Conservation (phyloP, 169 alveolate genomes). For the Cryptosporidium ryanae region DNA sequence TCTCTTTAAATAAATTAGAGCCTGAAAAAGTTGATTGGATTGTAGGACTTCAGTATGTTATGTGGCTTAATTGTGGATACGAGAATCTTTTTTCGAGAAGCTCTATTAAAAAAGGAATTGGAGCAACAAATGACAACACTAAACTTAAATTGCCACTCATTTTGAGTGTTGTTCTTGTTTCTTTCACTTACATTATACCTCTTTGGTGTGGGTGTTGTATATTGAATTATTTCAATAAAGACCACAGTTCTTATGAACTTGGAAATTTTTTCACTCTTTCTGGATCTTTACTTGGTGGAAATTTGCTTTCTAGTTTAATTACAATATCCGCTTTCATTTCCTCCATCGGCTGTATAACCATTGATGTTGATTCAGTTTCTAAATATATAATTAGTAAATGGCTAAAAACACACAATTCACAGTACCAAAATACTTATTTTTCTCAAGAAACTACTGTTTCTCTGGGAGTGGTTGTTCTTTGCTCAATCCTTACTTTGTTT, state of each 20-base stretch:
- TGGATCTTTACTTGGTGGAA: constrained; percentile 53
- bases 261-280: constrained; percentile 70
- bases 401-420: constrained; percentile 16
- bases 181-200: constrained; percentile 37
- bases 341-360: constrained; percentile 57
- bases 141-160: constrained; percentile 12
- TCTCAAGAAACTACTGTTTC: constrained; percentile 31
- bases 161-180: constrained; percentile 21
- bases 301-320: constrained; percentile 25
- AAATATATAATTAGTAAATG: constrained; percentile 36
- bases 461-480: constrained; percentile 16
- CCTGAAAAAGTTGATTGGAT: constrained; percentile 32
- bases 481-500: constrained; percentile 28
- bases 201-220: constrained; percentile 74
- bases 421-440: constrained; percentile 3
- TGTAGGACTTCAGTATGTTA: constrained; percentile 55
- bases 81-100: constrained; percentile 25
- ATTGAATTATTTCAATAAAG: constrained; percentile 44
- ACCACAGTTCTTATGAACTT: constrained; percentile 15
- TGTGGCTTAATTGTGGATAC: constrained; percentile 74
- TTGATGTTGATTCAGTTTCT: constrained; percentile 42
- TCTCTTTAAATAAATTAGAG: background rate
- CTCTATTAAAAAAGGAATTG: background rate
- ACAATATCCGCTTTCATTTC: constrained; percentile 68
- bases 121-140: constrained; percentile 3